Evolutionary conservation across 163 green algal genomes (phyloP).

Genomic region (Volvox carteri): DNA sequence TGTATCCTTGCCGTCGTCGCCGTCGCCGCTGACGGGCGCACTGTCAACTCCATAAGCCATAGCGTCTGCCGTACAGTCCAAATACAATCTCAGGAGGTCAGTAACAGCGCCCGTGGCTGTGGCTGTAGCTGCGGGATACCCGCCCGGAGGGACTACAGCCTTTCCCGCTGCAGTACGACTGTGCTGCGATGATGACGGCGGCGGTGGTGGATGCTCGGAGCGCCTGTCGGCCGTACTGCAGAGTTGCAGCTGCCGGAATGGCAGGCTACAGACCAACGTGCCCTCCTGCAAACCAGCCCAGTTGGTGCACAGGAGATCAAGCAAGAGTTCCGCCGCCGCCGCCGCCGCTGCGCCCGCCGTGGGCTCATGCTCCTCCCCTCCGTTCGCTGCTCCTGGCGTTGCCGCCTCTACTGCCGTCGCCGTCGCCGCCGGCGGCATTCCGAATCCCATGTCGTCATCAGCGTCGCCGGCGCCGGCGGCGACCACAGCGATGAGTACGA

Average conservation of each 20-base stretch:
- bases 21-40: not conserved
- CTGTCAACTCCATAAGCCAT: not conserved
- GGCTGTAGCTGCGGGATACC: not conserved
- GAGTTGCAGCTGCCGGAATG: not conserved
- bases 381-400: not conserved
- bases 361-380: not conserved
- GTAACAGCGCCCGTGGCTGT: not conserved
- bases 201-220: too few relatives aligned
- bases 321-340: not conserved
- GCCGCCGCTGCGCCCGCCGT: not conserved
- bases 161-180: not conserved
- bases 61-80: not conserved
- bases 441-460: too few relatives aligned
- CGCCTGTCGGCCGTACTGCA: too few relatives aligned
- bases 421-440: not conserved
- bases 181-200: too few relatives aligned
- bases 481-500: not conserved
- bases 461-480: not conserved
- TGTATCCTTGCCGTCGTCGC: not conserved
- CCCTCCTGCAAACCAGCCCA: constrained; percentile 27
- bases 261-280: constrained; percentile 11
- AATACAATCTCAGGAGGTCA: constrained; percentile 12
- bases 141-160: not conserved
- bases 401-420: not conserved
- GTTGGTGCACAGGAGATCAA: constrained; percentile 26